Base-by-base conservation (phyloP, 306 rosid species). In the Rosa multiflora region DNA sequence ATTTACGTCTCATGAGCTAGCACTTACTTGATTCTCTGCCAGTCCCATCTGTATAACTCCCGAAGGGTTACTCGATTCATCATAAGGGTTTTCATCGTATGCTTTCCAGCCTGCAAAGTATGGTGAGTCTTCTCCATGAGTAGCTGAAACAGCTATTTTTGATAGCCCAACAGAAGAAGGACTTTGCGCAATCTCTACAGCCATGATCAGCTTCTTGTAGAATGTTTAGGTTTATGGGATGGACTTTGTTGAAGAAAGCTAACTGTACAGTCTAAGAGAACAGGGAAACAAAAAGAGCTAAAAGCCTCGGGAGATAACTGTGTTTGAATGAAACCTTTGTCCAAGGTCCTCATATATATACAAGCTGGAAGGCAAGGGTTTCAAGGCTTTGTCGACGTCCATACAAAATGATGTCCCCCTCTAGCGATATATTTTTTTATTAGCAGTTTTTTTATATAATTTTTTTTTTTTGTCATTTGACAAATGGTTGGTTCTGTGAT, bases 31-130 rank as follows among this genome's bases (percentile, higher is more conserved):
- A 90, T 95, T 95, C 58, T 95, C 99, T 5, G 98, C 99, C 13
- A 95, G 75, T 6, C 99, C 98, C 99, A 95, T 91, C 84, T 92
- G 99, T 5, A 95, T 90, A 10, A 95, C 98, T 3, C 99, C 99
- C 0, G 88, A 75, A 4, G 98, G 90, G 56, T 92, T 95, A 2
- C 88, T 75, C 0, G 73, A 35, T 84, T 91, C 92, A 55, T 95
- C 74, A 43, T 91, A 95, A 44, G 97, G 97, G 83, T 92, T 32
- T 82, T 92, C 97, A 58, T 91, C 94, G 75, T 95, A 95, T 6
- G 93, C 98, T 88, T 91, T 95, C 99, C 99, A 95, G 15, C 99
- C 99, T 23, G 96, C 98, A 80, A 95, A 95, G 62, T 95, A 95
- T 10, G 98, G 99, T 0, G 99, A 95, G 80, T 95, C 83, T 80